Evolutionary conservation across 768 basidiomycete genomes (phyloP).

Genomic region (Russula virescens): DNA sequence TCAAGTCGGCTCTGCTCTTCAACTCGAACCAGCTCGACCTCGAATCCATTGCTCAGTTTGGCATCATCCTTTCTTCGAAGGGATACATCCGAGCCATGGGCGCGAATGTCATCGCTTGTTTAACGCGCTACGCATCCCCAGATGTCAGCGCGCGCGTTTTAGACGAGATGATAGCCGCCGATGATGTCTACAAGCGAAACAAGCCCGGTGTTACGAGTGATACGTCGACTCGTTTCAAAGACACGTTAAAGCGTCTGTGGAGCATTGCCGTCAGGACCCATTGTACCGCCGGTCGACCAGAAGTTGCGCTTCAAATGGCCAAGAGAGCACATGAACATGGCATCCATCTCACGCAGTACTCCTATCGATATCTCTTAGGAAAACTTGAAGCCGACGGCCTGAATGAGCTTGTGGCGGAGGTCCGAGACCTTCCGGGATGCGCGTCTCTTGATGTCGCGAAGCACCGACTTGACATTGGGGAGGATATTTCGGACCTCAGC

Average conservation of each 20-base stretch:
- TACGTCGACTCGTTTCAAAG: neutral
- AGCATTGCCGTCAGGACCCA: conserved; percentile 40
- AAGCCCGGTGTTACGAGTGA: neutral
- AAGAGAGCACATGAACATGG: conserved; percentile 31
- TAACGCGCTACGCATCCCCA: conserved; percentile 41
- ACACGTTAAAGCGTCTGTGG: conserved; percentile 26
- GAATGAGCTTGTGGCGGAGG: neutral
- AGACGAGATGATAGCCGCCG: conserved; percentile 26
- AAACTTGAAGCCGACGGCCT: conserved; percentile 23
- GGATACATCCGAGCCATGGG: conserved; percentile 34
- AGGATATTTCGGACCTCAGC: neutral
- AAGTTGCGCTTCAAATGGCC: conserved; percentile 44
- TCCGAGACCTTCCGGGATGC: neutral
- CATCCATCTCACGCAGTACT: conserved; percentile 33
- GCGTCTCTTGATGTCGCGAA: conserved; percentile 4
- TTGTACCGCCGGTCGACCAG: conserved; percentile 34
- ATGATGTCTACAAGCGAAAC: conserved; percentile 26
- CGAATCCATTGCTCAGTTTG: conserved; percentile 39
- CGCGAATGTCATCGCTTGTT: conserved; percentile 30
- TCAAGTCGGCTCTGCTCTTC: conserved; percentile 34
- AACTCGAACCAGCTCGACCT: conserved; percentile 31
- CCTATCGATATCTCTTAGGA: conserved; percentile 34
- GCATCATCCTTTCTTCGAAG: conserved; percentile 40
- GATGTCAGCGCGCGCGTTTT: conserved; percentile 38
- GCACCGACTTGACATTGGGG: neutral